phyloP scores from a whole-genome alignment of 2,329 filamentous ascomycete genomes.

The Talaromyces sp. region DNA sequence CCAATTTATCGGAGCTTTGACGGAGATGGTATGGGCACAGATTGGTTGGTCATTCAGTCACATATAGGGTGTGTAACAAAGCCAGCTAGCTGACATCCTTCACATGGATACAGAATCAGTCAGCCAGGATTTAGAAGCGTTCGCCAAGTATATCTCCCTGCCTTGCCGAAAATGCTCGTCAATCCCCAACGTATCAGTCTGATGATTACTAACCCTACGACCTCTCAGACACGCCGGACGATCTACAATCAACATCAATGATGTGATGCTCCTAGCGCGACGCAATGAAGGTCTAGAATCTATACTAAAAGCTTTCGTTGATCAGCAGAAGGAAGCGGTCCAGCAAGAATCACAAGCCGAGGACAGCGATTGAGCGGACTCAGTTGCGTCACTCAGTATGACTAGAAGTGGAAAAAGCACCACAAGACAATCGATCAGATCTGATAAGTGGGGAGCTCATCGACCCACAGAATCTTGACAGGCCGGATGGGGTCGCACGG shows the following conservation, averaged over 20 bases:
- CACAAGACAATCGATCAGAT: background rate
- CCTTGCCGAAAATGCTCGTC: background rate
- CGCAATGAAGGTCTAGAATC: constrained; percentile 80
- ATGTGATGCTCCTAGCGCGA: constrained; percentile 81
- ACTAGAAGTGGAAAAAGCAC: background rate
- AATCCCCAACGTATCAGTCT: background rate
- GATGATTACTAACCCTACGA: constrained; percentile 23
- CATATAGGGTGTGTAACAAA: background rate
- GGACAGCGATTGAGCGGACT: constrained; percentile 12
- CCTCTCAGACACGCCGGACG: constrained; percentile 72
- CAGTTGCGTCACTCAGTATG: background rate
- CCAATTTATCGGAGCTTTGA: constrained; percentile 81
- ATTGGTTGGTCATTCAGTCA: constrained; percentile 58
- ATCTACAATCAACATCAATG: constrained; percentile 74
- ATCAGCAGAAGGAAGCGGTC: constrained; percentile 23
- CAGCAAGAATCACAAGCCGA: constrained; percentile 2
- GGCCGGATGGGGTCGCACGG: background rate
- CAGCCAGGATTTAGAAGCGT: constrained; percentile 61
- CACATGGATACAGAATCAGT: constrained; percentile 44
- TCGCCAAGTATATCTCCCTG: constrained; percentile 50
- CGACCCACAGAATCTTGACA: background rate
- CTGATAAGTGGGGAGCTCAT: background rate
- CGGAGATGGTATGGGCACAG: constrained; percentile 82
- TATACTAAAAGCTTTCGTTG: constrained; percentile 55
- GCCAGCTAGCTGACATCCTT: constrained; percentile 14